Evolutionary conservation across 2,329 filamentous ascomycete species (phyloP), one percentile per base, ranked within the genome.

Genomic region (Macrophomina pseudophaseolina): DNA sequence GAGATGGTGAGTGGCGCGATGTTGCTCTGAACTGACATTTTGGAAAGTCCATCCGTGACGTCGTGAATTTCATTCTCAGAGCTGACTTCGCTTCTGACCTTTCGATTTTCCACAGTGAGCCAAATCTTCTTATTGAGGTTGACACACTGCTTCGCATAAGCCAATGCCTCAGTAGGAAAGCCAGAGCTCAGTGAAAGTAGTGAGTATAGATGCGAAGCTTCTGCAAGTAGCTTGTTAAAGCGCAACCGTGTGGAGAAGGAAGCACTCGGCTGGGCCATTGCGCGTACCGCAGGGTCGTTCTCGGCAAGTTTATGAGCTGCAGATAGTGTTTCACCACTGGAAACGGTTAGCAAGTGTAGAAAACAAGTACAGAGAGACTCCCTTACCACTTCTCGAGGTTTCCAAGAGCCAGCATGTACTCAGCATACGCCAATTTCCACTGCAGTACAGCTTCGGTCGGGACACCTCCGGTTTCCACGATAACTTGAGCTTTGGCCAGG

Each of bases 401-500:
- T 9, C 90, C 90, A 12, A 89, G 85, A 1, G 86, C 86, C 18
- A 94, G 81, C 33, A 90, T 83, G 75, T 93, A 93, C 75, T 97
- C 92, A 0, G 91, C 89, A 68, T 89, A 88, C 0, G 88, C 87
- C 6, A 97, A 79, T 70, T 93, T 86, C 75, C 90, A 90, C 40
- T 83, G 81, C 14, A 90, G 71, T 33, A 76, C 78, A 14, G 83
- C 80, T 59, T 84, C 77, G 9, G 79, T 76, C 3, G 83, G 81
- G 1, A 82, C 70, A 1, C 75, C 74, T 48, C 35, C 32, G 6
- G 56, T 76, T 11, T 74, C 72, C 5, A 84, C 70, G 60, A 85
- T 83, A 23, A 80, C 77, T 69, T 88, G 84, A 3, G 88, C 87
- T 65, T 85, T 84, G 0, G 84, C 82, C 16, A 97, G 82, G 2